Percentiles rank a stretch among this genome's conserved stretches.
phyloP scores from a whole-genome alignment of 2,329 filamentous ascomycete species.

The Neofusicoccum cordaticola region DNA sequence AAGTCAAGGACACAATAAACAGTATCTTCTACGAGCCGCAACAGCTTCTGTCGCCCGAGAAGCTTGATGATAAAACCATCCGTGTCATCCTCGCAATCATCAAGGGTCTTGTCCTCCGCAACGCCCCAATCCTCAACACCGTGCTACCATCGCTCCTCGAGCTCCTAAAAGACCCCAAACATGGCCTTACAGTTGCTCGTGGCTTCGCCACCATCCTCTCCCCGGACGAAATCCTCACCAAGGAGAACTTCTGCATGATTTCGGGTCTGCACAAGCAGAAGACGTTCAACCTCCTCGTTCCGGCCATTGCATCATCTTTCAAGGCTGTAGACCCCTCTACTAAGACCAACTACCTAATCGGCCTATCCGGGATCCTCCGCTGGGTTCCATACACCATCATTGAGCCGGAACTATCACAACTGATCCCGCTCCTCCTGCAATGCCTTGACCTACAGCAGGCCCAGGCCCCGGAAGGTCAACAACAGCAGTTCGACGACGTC shows the following conservation, averaged over 20 bases:
- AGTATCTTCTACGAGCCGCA: conserved; percentile 33
- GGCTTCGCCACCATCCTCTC: conserved; percentile 60
- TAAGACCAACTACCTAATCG: conserved; percentile 63
- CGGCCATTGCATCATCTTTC: conserved; percentile 54
- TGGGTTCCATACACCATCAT: conserved; percentile 60
- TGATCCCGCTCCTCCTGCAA: conserved; percentile 62
- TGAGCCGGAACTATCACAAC: conserved; percentile 55
- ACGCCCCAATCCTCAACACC: conserved; percentile 44
- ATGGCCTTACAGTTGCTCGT: conserved; percentile 52
- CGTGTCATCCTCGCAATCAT: conserved; percentile 59
- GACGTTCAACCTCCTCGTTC: conserved; percentile 59
- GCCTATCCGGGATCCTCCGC: conserved; percentile 59
- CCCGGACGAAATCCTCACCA: conserved; percentile 59
- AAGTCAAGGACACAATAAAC: conserved; percentile 40
- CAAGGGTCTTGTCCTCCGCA: conserved; percentile 59
- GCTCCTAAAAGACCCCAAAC: conserved; percentile 47
- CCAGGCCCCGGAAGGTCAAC: background rate
- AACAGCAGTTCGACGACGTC: conserved; percentile 45
- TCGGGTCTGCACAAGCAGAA: conserved; percentile 63
- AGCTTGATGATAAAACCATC: conserved; percentile 42
- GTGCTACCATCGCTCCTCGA: conserved; percentile 48
- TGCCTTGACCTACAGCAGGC: conserved; percentile 54
- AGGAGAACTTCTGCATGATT: conserved; percentile 60
- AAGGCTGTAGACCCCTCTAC: conserved; percentile 41
- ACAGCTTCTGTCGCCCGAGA: conserved; percentile 32